Percentiles rank a stretch among this genome's conserved stretches.
phyloP scores from a whole-genome alignment of 176 grass and related monocot genomes.

The Guadua angustifolia region DNA sequence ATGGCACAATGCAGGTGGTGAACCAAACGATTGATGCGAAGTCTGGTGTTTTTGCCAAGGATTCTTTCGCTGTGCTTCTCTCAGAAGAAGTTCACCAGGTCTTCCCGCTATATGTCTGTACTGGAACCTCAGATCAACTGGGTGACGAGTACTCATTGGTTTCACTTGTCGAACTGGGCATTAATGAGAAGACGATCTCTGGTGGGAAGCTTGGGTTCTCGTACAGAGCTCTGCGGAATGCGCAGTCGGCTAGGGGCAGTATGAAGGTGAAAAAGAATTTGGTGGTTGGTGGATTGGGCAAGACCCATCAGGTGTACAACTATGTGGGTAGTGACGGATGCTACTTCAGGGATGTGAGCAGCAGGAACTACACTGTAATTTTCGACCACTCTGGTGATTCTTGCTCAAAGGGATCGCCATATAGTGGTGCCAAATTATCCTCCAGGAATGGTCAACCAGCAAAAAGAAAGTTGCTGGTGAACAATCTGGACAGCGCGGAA shows the following conservation, averaged over 20 bases:
- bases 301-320: slow-evolving; percentile 54
- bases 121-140: slow-evolving; percentile 32
- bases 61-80: slow-evolving; percentile 25
- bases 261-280: slow-evolving; percentile 63
- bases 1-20: slow-evolving; percentile 46
- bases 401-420: slow-evolving; percentile 44
- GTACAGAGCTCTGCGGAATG: slow-evolving; percentile 49
- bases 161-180: slow-evolving; percentile 36
- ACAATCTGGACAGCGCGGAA: slow-evolving; percentile 16
- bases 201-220: slow-evolving; percentile 42
- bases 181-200: slow-evolving; percentile 38
- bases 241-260: slow-evolving; percentile 40
- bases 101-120: slow-evolving; percentile 52
- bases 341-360: slow-evolving; percentile 68
- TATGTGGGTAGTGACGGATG: slow-evolving; percentile 61
- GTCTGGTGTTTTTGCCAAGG: slow-evolving; percentile 43
- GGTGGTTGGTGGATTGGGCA: slow-evolving; percentile 46
- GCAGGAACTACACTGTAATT: slow-evolving; percentile 63
- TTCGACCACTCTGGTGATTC: slow-evolving; percentile 48
- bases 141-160: slow-evolving; percentile 41
- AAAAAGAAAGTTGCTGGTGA: not conserved
- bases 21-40: slow-evolving; percentile 57
- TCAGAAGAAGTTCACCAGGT: slow-evolving; percentile 38
- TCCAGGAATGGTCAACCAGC: slow-evolving; percentile 13
- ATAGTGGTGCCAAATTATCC: not conserved